Evolutionary conservation across 1,139 yeast species (phyloP), one percentile per base, ranked within the genome.

Genomic region (Fermentozyma sake): DNA sequence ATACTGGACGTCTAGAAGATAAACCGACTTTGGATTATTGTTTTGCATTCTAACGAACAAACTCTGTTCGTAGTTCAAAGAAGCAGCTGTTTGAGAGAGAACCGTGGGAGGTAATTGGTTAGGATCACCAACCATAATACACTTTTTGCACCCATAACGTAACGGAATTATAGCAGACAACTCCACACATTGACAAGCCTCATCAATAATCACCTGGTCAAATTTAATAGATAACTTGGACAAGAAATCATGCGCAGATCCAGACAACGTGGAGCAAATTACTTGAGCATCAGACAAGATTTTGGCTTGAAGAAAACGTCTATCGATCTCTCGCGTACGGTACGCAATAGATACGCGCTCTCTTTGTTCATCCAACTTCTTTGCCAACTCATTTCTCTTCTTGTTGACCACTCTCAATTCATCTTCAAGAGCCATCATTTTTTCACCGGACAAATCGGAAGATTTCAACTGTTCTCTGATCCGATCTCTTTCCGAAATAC

Each of bases 71-170:
- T 93, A 93, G 24, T 78, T 76, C 37, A 70, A 73, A 5, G 74
- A 66, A 1, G 94, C 79, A 7, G 38, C 44, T 6, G 78, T 79
- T 44, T 83, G 89, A 0, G 98, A 91, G 14, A 93, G 58, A n/a
- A 93, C 98, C 0, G 99, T 93, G 1, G 99, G 99, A 0, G 98
- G 99, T 37, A 93, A 69, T 60, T 93, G 99, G 50, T 91, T 89
- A 3, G 98, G 98, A 62, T 93, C 99, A 49, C 99, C 99, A 28
- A 93, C 99, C 96, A 93, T 85, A 27, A 93, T 81, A 61, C 97
- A 89, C 32, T 79, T 77, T 37, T 71, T 78, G 46, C 95, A 85
- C 2, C 98, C 98, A 52, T 89, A 93, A 47, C 95, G 69, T 40
- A 93, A 65, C 0, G 99, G 99, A 46, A 91, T 91, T 18, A 93